A percentile compares a stretch with the other conserved stretches of the same genome.
phyloP scores from a whole-genome alignment of 768 basidiomycete species.

The Pisolithus microcarpus region DNA sequence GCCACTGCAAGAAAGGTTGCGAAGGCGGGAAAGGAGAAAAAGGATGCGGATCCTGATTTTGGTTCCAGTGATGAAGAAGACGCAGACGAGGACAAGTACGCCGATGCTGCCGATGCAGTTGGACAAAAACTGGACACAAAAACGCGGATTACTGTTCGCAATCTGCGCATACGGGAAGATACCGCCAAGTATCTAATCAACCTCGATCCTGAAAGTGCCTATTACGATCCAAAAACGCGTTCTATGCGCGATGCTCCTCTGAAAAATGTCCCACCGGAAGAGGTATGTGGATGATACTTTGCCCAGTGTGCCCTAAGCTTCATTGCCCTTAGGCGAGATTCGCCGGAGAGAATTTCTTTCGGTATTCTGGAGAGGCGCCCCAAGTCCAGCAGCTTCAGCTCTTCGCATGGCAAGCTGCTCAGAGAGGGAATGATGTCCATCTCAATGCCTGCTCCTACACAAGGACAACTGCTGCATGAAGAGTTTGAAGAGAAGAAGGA shows the following conservation, averaged over 20 bases:
- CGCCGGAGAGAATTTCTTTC: conserved; percentile 94
- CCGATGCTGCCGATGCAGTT: conserved; percentile 94
- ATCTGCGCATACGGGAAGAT: conserved; percentile 97
- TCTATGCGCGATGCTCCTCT: conserved; percentile 98
- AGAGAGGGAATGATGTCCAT: conserved; percentile 91
- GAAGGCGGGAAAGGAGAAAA: conserved; percentile 72
- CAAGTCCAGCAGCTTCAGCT: conserved; percentile 89
- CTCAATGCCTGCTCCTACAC: conserved; percentile 94
- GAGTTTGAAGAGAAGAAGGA: conserved; percentile 94
- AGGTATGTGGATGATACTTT: conserved; percentile 46
- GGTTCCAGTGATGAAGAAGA: conserved; percentile 95
- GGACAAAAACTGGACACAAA: conserved; percentile 98
- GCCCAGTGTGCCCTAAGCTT: not conserved
- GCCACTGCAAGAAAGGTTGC: conserved; percentile 92
- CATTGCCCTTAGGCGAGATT: conserved; percentile 58
- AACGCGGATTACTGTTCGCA: conserved; percentile 95
- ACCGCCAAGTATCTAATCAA: conserved; percentile 99
- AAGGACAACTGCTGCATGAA: conserved; percentile 84
- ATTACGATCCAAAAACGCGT: conserved; percentile 98
- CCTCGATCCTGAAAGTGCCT: conserved; percentile 89
- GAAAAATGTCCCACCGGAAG: conserved; percentile 72
- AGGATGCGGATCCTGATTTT: conserved; percentile 81
- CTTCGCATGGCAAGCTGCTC: conserved; percentile 95
- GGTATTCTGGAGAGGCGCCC: conserved; percentile 86
- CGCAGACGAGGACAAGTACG: conserved; percentile 96